Evolutionary conservation across 2,329 filamentous ascomycete genomes (phyloP).

Genomic region (Nectriaceae sp.): DNA sequence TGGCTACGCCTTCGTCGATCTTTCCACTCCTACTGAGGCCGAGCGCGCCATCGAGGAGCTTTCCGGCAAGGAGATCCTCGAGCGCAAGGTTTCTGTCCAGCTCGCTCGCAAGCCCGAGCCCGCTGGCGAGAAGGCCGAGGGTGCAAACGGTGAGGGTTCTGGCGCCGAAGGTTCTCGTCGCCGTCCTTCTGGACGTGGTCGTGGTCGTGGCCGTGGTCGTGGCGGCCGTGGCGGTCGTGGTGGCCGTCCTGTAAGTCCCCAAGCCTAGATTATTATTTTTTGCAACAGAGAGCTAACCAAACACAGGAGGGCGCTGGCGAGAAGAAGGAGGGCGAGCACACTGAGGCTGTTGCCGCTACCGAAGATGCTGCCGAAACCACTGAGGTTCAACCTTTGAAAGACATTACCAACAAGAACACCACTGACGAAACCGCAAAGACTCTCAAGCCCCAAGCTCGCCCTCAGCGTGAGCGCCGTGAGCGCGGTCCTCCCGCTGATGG

Average conservation of each 20-base stretch:
- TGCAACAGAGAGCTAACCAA: conserved; percentile 10
- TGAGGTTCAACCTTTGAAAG: conserved; percentile 61
- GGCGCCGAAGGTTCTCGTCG: conserved; percentile 68
- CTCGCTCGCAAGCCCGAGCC: conserved; percentile 96
- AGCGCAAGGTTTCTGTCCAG: conserved; percentile 99
- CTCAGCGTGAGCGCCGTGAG: conserved; percentile 67
- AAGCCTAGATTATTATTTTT: conserved; percentile 2
- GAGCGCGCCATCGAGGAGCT: conserved; percentile 94
- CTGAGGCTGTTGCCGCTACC: conserved; percentile 46
- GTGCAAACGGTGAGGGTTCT: conserved; percentile 73
- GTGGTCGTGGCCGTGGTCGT: conserved; percentile 71
- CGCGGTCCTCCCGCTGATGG: conserved; percentile 96
- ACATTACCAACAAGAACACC: conserved; percentile 60
- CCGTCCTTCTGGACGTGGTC: conserved; percentile 63
- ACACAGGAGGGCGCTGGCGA: conserved; percentile 40
- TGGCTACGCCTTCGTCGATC: conserved; percentile 98
- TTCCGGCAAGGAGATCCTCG: conserved; percentile 95
- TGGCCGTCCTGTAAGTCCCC: conserved; percentile 46
- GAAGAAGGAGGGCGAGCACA: conserved; percentile 48
- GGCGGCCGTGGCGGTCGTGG: conserved; percentile 65
- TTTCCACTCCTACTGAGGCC: conserved; percentile 91
- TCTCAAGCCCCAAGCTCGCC: conserved; percentile 55
- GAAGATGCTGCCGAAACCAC: conserved; percentile 47
- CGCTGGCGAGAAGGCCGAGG: conserved; percentile 74
- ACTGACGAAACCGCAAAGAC: conserved; percentile 63